Evolutionary conservation across 148 eudicot species (phyloP).

Genomic region (Rhododendron ovatum): DNA sequence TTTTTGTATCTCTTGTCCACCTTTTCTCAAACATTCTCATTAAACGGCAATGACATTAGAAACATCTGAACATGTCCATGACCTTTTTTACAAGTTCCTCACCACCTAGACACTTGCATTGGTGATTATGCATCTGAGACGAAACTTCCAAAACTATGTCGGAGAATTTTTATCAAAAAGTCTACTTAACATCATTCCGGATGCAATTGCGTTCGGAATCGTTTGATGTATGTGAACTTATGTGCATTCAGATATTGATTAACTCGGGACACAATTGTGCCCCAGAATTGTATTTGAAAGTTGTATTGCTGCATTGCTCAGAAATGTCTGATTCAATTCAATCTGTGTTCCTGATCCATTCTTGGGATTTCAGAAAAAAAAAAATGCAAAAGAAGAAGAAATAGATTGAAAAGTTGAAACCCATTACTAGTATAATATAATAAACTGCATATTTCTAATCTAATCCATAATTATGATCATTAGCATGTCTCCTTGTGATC

Average conservation of each 20-base stretch:
- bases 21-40: conserved; percentile 18
- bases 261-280: not conserved
- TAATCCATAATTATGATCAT: not conserved
- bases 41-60: not conserved
- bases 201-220: not conserved
- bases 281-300: not conserved
- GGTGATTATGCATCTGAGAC: not conserved
- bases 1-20: conserved; percentile 18
- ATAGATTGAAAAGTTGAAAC: not conserved
- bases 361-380: not conserved
- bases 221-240: not conserved
- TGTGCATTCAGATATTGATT: too few species aligned
- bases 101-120: conserved; percentile 1
- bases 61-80: conserved; percentile 5
- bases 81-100: not conserved
- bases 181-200: not conserved
- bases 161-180: not conserved
- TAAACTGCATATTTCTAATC: not conserved
- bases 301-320: not conserved
- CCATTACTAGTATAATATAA: not conserved
- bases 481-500: not conserved
- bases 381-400: not conserved
- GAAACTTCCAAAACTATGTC: not conserved
- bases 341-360: not conserved
- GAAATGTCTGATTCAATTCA: too few species aligned